phyloP scores from a whole-genome alignment of 768 basidiomycete genomes.

The Rhizopogon vesiculosus region DNA sequence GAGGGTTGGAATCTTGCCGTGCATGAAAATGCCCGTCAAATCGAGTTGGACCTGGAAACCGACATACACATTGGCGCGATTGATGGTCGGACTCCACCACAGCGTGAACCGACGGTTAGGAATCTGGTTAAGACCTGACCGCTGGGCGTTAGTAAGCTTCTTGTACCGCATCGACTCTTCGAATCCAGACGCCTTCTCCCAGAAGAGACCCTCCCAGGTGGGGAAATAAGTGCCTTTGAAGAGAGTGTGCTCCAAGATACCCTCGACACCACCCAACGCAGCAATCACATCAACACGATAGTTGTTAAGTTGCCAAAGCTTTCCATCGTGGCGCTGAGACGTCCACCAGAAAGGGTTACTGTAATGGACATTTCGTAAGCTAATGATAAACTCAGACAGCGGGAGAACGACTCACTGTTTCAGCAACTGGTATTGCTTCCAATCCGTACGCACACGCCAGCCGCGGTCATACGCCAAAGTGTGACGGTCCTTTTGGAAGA shows the following conservation, averaged over 20 bases:
- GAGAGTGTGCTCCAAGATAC: constrained; percentile 92
- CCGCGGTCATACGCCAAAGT: constrained; percentile 99
- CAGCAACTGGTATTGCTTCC: constrained; percentile 94
- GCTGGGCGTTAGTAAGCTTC: constrained; percentile 96
- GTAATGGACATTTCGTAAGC: not conserved
- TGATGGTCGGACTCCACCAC: constrained; percentile 99
- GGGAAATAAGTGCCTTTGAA: constrained; percentile 99
- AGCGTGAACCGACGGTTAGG: constrained; percentile 98
- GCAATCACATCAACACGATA: constrained; percentile 99
- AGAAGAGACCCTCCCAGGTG: constrained; percentile 98
- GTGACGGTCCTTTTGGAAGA: constrained; percentile 98
- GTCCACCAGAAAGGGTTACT: constrained; percentile 99
- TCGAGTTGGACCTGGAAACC: constrained; percentile 99
- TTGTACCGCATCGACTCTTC: constrained; percentile 96
- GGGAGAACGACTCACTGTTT: constrained; percentile 61
- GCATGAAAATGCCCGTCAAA: constrained; percentile 97
- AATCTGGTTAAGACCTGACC: constrained; percentile 96
- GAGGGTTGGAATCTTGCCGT: constrained; percentile 96
- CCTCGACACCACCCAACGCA: constrained; percentile 94
- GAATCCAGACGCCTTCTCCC: constrained; percentile 98
- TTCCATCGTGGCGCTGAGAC: constrained; percentile 92
- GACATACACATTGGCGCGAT: constrained; percentile 98
- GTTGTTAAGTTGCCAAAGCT: constrained; percentile 96
- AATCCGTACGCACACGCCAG: constrained; percentile 96
- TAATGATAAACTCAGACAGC: constrained; percentile 7